phyloP scores from a whole-genome alignment of 225 moss, liverwort and hornwort species.

The Rhytidiadelphus loreus region DNA sequence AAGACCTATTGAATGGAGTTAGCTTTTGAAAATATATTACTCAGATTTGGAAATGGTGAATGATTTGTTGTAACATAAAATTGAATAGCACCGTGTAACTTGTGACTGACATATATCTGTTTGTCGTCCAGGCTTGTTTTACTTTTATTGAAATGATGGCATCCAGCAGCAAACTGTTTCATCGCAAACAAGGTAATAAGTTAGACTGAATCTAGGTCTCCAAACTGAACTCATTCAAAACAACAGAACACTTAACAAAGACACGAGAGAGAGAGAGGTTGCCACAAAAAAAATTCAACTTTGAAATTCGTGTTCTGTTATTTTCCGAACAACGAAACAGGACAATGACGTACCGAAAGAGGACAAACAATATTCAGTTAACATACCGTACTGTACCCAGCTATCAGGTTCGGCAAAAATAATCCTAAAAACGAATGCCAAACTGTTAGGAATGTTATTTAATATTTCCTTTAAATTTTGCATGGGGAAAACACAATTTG shows the following conservation, averaged over 20 bases:
- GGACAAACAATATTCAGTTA: background rate
- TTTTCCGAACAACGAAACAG: background rate
- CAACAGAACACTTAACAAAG: background rate
- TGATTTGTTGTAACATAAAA: too few species aligned
- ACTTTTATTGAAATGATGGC: background rate
- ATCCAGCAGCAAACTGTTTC: background rate
- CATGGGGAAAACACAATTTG: background rate
- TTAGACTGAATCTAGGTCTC: background rate
- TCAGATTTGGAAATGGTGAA: background rate
- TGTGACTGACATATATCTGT: background rate
- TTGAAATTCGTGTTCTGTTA: background rate
- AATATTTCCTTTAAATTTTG: background rate
- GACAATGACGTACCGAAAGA: background rate
- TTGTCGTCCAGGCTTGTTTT: background rate
- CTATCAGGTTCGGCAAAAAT: background rate
- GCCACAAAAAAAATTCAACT: background rate
- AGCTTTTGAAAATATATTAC: background rate
- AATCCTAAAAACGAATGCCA: too few species aligned
- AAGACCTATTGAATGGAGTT: background rate
- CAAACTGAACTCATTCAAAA: background rate
- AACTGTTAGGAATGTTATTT: background rate
- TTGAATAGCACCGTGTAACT: background rate
- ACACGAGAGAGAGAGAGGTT: background rate
- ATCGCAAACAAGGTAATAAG: background rate
- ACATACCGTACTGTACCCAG: background rate